phyloP scores from a whole-genome alignment of 306 rosid genomes.

The Castanea sativa region DNA sequence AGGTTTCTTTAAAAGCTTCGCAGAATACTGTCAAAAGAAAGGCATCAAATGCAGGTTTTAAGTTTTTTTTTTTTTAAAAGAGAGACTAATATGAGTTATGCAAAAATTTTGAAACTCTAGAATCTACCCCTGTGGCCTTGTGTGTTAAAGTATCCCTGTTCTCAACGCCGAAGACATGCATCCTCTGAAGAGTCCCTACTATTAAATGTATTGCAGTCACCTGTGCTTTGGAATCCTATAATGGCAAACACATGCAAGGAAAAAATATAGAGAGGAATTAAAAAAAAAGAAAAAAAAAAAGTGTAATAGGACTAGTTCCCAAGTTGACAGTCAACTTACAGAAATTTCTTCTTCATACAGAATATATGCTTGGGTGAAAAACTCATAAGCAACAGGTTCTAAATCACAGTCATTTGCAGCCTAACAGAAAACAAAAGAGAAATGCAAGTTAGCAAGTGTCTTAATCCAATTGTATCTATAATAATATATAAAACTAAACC shows the following conservation, averaged over 20 bases:
- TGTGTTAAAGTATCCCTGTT: slow-evolving; percentile 98
- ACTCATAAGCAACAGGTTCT: slow-evolving; percentile 95
- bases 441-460: slow-evolving; percentile 21
- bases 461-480: not conserved
- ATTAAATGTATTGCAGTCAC: slow-evolving; percentile 91
- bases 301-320: not conserved
- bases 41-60: not conserved
- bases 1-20: slow-evolving; percentile 93
- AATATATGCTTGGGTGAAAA: slow-evolving; percentile 96
- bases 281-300: not conserved
- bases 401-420: slow-evolving; percentile 96
- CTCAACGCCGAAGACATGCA: slow-evolving; percentile 97
- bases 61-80: not conserved
- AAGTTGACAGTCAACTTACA: slow-evolving; percentile 46
- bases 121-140: slow-evolving; percentile 98
- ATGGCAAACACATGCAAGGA: slow-evolving; percentile 21
- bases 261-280: not conserved
- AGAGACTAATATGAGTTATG: not conserved
- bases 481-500: too few species aligned
- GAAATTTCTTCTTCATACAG: slow-evolving; percentile 98
- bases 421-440: slow-evolving; percentile 33
- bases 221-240: slow-evolving; percentile 94
- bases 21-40: slow-evolving; percentile 67
- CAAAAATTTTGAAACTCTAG: slow-evolving; percentile 16
- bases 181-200: slow-evolving; percentile 98